phyloP scores from a whole-genome alignment of 345 rosid genomes.

The Brassica napus region Da-Ae NC_063449.1:45858001-45858500 shows the following conservation, averaged over 20 bases:
- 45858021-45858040: conserved; percentile 49
- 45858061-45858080: conserved; percentile 69
- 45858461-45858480: conserved; percentile 70
- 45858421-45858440: conserved; percentile 45
- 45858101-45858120: conserved; percentile 48
- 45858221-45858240: conserved; percentile 50
- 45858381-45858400: conserved; percentile 58
- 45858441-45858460: conserved; percentile 74
- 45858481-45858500: conserved; percentile 34
- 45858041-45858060: conserved; percentile 71
- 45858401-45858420: conserved; percentile 45
- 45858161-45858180: conserved; percentile 37
- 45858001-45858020: conserved; percentile 61
- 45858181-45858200: conserved; percentile 44
- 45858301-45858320: not conserved
- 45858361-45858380: conserved; percentile 77
- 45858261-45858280: not conserved
- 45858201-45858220: conserved; percentile 55
- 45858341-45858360: conserved; percentile 51
- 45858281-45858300: not conserved
- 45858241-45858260: conserved; percentile 57
- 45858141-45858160: conserved; percentile 44
- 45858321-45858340: conserved; percentile 43
- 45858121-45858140: conserved; percentile 61
- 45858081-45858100: conserved; percentile 56